phyloP scores from a whole-genome alignment of 495 filamentous ascomycete genomes.

The Lasiosphaeria hispida region DNA sequence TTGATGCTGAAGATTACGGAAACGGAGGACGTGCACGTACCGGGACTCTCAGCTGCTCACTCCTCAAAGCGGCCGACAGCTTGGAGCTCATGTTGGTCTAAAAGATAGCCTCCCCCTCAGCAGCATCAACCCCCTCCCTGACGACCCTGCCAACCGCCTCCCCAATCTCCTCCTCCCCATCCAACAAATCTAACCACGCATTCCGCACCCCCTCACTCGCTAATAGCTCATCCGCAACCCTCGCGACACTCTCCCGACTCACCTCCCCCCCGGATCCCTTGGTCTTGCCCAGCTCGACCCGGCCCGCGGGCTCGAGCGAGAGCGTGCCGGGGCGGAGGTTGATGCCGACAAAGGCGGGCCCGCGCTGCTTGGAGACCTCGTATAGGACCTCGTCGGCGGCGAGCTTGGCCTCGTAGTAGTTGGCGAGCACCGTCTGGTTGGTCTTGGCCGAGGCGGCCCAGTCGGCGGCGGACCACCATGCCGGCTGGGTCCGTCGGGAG shows the following conservation, averaged over 20 bases:
- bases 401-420: conserved; percentile 72
- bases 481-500: conserved; percentile 55
- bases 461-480: conserved; percentile 65
- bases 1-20: too few species aligned
- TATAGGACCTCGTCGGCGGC: conserved; percentile 73
- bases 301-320: conserved; percentile 58
- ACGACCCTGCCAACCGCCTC: conserved; percentile 65
- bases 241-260: conserved; percentile 67
- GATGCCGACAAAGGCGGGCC: conserved; percentile 58
- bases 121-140: conserved; percentile 59
- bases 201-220: conserved; percentile 50
- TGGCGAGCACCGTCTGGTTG: conserved; percentile 55
- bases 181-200: conserved; percentile 46
- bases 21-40: too few species aligned
- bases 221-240: conserved; percentile 62
- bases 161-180: conserved; percentile 56
- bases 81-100: too few species aligned
- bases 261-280: conserved; percentile 50
- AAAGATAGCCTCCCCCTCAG: conserved; percentile 54
- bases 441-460: conserved; percentile 51
- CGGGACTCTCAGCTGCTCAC: too few species aligned
- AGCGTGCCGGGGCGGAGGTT: conserved; percentile 66
- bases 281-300: conserved; percentile 65
- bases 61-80: too few species aligned
- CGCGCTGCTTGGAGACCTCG: conserved; percentile 44